Percentiles rank a stretch among this genome's conserved stretches.
These are phyloP conservation scores for Chrysochromulina tobinii DNA, from an alignment of 78 protist genomes.

Conservation along the genomic window DNA sequence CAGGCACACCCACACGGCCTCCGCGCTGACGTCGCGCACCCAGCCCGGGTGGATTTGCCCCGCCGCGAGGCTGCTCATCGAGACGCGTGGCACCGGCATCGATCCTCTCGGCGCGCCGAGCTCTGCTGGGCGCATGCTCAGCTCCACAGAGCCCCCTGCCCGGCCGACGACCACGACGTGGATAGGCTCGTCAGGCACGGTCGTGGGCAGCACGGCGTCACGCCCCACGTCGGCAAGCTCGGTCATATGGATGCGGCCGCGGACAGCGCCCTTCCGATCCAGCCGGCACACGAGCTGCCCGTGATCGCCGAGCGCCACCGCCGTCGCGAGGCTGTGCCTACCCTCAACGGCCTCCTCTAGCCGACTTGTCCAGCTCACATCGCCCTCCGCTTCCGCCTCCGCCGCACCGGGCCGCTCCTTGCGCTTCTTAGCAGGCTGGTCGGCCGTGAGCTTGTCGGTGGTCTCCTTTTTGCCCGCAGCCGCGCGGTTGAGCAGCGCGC, in stretches of 20 bases:
- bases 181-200: background rate
- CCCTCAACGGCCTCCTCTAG: too few relatives aligned
- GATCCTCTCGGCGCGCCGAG: background rate
- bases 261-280: background rate
- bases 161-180: conserved; percentile 4
- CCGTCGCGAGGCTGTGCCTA: too few relatives aligned
- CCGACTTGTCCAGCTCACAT: too few relatives aligned
- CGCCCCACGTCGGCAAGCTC: background rate
- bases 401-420: too few relatives aligned
- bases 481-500: background rate
- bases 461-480: too few relatives aligned
- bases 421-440: too few relatives aligned
- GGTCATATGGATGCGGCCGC: conserved; percentile 7
- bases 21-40: background rate
- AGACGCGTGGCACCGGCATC: background rate
- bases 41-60: background rate
- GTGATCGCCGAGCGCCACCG: background rate
- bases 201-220: background rate
- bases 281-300: background rate
- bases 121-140: background rate
- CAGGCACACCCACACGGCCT: background rate
- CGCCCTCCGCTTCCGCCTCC: too few relatives aligned
- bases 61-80: background rate
- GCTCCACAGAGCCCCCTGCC: background rate
- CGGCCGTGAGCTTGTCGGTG: too few relatives aligned